Evolutionary conservation across 2,329 filamentous ascomycete species (phyloP), one percentile per base, ranked within the genome.

Genomic region (Ceratocystis cacaofunesta): DNA sequence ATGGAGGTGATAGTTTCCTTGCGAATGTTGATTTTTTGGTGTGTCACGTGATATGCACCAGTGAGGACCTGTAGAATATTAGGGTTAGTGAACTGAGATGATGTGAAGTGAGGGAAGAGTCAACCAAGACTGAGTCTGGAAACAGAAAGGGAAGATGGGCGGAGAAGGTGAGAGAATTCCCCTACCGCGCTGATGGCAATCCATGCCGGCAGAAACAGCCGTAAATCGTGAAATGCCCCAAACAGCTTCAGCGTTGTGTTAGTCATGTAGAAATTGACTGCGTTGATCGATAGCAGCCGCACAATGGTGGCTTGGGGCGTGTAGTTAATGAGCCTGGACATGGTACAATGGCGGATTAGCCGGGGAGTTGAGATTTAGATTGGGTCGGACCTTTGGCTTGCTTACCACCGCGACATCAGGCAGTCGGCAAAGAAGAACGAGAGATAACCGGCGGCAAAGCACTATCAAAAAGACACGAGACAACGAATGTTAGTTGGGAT

Each of bases 381-480:
- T 25, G 3, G 48, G n/a, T 25, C 19, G n/a, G n/a, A 19, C 2
- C n/a, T 10, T 50, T 41, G 36, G 48, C 48, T 12, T 19, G n/a
- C 79, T 57, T 72, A 89, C 87, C 88, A 92, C 75, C 89, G 80
- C 68, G 87, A 90, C 88, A 92, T 91, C 71, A 92, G 82, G 74
- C 88, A 90, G 75, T 92, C 88, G 66, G 87, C 89, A 73, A 92
- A 92, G 77, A 90, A 89, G 75, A 90, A 92, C 62, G 87, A 88
- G 68, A 91, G 80, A 74, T 90, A 90, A 64, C 86, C 88, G 22
- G 87, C 89, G 67, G 87, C 85, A 71, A 83, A 85, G 76, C 87
- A 90, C 88, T 90, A 19, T 48, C 46, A 22, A 12, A 7, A n/a
- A 22, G 48, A 50, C n/a, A 12, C 36, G 36, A 41, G 7, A 50